Evolutionary conservation across 192 early-diverging fungal genomes (phyloP).

Genomic region (Gaertneriomyces semiglobifer): DNA sequence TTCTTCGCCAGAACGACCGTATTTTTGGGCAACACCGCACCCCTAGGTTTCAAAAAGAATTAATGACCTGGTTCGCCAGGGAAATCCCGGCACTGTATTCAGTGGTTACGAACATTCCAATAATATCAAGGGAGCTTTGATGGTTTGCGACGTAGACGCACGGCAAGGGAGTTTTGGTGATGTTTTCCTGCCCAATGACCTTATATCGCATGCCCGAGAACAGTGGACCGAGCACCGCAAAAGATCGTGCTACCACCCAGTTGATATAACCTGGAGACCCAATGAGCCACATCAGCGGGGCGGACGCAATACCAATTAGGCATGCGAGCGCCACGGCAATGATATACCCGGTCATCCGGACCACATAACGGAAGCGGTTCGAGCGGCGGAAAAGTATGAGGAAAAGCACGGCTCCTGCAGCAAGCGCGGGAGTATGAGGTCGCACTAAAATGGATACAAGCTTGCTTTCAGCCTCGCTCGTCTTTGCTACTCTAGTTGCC

Average conservation of each 20-base stretch:
- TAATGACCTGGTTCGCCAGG: background rate
- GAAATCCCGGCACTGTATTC: background rate
- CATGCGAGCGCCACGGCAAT: slow-evolving; percentile 39
- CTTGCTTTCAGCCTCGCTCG: no score
- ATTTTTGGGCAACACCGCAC: slow-evolving; percentile 11
- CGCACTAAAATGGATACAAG: background rate
- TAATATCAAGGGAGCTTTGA: slow-evolving; percentile 74
- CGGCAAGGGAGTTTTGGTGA: slow-evolving; percentile 17
- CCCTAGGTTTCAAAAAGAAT: slow-evolving; percentile 3
- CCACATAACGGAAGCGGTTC: slow-evolving; percentile 16
- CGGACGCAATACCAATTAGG: slow-evolving; percentile 47
- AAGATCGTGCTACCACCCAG: slow-evolving; percentile 56
- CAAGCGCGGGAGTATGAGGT: background rate
- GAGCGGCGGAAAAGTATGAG: slow-evolving; percentile 16
- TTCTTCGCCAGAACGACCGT: slow-evolving; percentile 49
- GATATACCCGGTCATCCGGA: slow-evolving; percentile 26
- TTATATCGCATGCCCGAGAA: slow-evolving; percentile 49
- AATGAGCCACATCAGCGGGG: slow-evolving; percentile 55
- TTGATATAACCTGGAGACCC: slow-evolving; percentile 59
- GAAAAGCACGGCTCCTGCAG: slow-evolving; percentile 8
- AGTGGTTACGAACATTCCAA: slow-evolving; percentile 27
- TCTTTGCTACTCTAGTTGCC: no score
- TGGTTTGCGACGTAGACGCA: slow-evolving; percentile 60
- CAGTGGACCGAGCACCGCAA: slow-evolving; percentile 47
- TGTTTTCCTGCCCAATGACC: slow-evolving; percentile 28